These are phyloP conservation scores for Xylaria telfairii DNA, from an alignment of 495 filamentous ascomycete genomes.

Conservation along the genomic window DNA sequence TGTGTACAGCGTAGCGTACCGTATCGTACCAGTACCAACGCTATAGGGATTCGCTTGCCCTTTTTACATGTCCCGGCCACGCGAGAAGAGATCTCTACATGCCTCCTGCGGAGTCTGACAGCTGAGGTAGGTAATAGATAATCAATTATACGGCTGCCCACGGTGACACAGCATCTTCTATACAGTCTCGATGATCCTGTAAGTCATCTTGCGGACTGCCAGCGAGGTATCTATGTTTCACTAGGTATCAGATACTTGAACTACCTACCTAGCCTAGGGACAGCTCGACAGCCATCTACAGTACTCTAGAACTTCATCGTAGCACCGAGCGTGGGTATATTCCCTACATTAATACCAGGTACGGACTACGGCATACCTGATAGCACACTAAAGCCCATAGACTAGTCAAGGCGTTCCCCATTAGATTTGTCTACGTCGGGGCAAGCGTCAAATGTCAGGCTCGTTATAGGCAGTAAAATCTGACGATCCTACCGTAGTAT, in stretches of 20 bases:
- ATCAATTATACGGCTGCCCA: neutral
- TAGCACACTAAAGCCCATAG: neutral
- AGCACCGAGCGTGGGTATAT: constrained; percentile 5
- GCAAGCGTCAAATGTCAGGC: constrained; percentile 21
- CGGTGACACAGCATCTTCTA: neutral
- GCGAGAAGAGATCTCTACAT: neutral
- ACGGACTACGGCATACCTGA: neutral
- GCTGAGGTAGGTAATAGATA: neutral
- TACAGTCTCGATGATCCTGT: neutral
- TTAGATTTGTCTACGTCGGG: constrained; percentile 6
- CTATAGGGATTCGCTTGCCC: neutral
- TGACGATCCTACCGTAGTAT: constrained; percentile 12
- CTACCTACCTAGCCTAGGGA: neutral
- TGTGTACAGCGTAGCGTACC: neutral
- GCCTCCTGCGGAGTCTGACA: neutral
- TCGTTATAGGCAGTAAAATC: neutral
- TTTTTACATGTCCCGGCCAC: neutral
- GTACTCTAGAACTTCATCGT: neutral
- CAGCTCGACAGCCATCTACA: neutral
- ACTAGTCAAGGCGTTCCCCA: constrained; percentile 13
- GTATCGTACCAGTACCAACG: neutral
- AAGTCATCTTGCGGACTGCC: neutral
- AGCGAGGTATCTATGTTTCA: neutral
- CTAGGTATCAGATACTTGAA: neutral
- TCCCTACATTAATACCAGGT: constrained; percentile 4